Conservation (phyloP, 257 asterid species). For the Scutellaria minor region DNA sequence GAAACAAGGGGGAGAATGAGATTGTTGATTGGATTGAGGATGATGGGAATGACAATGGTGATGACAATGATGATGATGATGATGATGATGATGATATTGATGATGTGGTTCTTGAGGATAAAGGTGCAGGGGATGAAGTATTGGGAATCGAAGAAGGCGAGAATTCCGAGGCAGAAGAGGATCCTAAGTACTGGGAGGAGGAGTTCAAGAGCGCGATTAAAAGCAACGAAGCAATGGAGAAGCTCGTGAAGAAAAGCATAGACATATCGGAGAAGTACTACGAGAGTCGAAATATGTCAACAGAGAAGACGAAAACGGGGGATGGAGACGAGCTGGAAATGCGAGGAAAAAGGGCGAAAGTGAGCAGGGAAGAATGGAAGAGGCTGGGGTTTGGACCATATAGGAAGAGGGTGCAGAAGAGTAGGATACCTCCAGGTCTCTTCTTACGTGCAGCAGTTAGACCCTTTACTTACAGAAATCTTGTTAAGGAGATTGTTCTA, state of each 20-base stretch:
- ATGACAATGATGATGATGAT: slow-evolving; percentile 44
- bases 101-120: slow-evolving; percentile 49
- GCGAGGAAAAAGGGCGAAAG: slow-evolving; percentile 71
- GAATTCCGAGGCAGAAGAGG: slow-evolving; percentile 57
- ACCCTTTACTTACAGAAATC: slow-evolving; percentile 83
- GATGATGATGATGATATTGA: slow-evolving; percentile 38
- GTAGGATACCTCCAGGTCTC: slow-evolving; percentile 75
- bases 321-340: slow-evolving; percentile 75
- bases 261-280: slow-evolving; percentile 48
- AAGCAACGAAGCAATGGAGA: slow-evolving; percentile 86
- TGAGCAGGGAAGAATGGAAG: slow-evolving; percentile 74
- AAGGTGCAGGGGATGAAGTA: slow-evolving; percentile 55
- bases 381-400: slow-evolving; percentile 71
- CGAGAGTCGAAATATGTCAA: slow-evolving; percentile 43
- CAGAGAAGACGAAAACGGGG: slow-evolving; percentile 38
- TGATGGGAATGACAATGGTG: slow-evolving; percentile 50
- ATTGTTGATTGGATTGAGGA: slow-evolving; percentile 90
- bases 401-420: slow-evolving; percentile 66
- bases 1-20: slow-evolving; percentile 47
- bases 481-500: slow-evolving; percentile 89
- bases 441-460: slow-evolving; percentile 85
- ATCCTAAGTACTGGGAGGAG: slow-evolving; percentile 71
- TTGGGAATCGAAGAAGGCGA: slow-evolving; percentile 64
- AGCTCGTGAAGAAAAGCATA: slow-evolving; percentile 60
- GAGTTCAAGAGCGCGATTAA: slow-evolving; percentile 81